A percentile compares a stretch with the other conserved stretches of the same genome.
phyloP scores from a whole-genome alignment of 805 yeast species.

The Komagataella ulmi region DNA sequence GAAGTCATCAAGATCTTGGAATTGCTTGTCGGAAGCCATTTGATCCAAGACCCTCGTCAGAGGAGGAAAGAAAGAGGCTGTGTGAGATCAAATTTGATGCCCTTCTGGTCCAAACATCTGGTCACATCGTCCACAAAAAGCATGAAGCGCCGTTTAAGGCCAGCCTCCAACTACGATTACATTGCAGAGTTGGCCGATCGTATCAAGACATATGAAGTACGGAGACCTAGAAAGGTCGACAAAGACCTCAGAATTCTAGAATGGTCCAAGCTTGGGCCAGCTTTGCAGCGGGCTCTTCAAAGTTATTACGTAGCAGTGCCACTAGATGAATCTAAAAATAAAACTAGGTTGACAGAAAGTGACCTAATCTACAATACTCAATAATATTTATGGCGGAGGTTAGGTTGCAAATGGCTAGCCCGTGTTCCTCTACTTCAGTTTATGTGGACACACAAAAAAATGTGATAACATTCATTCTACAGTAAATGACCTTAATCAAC shows the following conservation, averaged over 20 bases:
- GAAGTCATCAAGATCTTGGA: constrained; percentile 58
- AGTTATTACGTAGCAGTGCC: constrained; percentile 41
- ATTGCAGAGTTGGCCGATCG: constrained; percentile 46
- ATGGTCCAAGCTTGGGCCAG: constrained; percentile 49
- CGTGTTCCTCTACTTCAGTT: no score
- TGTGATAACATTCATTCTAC: no score
- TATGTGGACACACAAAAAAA: no score
- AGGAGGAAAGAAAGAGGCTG: constrained; percentile 55
- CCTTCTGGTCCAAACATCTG: constrained; percentile 53
- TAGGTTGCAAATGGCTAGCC: no score
- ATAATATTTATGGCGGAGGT: no score
- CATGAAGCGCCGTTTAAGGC: constrained; percentile 8
- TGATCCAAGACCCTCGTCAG: constrained; percentile 23
- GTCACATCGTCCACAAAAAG: constrained; percentile 27
- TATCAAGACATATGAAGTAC: constrained; percentile 46
- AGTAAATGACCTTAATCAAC: no score
- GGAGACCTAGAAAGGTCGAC: constrained; percentile 59
- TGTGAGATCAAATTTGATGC: constrained; percentile 50
- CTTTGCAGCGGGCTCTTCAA: constrained; percentile 49
- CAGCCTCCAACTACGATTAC: constrained; percentile 10
- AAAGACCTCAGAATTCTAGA: constrained; percentile 50
- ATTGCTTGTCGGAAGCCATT: constrained; percentile 36
- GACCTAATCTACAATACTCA: no score
- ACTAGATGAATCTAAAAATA: background rate
- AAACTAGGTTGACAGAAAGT: no score